Conservation (phyloP, 2,329 filamentous ascomycete genomes). For the Emergomyces pasteurianus region DNA sequence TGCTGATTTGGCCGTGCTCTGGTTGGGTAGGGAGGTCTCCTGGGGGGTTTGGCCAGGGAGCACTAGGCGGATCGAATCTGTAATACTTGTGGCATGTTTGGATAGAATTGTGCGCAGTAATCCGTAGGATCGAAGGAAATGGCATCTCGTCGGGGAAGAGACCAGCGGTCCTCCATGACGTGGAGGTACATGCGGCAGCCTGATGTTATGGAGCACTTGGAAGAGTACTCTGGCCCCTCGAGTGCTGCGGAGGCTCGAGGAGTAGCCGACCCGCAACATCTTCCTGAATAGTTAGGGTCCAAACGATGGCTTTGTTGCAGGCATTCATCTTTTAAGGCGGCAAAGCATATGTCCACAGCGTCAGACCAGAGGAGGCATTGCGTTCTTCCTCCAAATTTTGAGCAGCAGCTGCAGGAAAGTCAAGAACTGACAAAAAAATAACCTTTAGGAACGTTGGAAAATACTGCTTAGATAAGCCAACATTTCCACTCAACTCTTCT, state of each 20-base stretch:
- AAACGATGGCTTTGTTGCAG: neutral
- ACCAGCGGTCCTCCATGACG: neutral
- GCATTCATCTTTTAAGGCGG: neutral
- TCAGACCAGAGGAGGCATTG: neutral
- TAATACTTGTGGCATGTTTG: constrained; percentile 11
- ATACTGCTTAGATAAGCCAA: constrained; percentile 22
- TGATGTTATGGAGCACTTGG: neutral
- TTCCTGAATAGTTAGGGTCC: constrained; percentile 12
- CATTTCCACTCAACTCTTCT: neutral
- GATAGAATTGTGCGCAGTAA: constrained; percentile 10
- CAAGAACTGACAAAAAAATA: neutral
- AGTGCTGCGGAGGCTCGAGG: constrained; percentile 3
- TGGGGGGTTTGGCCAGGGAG: constrained; percentile 2
- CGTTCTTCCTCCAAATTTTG: neutral
- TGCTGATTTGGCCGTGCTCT: neutral
- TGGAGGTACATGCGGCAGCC: neutral
- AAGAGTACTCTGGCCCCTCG: neutral
- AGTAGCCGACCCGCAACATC: constrained; percentile 7
- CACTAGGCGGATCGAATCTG: constrained; percentile 9
- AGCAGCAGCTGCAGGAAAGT: neutral
- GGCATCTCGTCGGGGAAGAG: neutral
- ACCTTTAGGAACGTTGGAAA: no score
- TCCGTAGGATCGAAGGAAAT: neutral
- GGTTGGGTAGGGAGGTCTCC: neutral
- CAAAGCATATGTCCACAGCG: neutral